Evolutionary conservation across 176 grass and related monocot species (phyloP).

Genomic region (bread wheat (Triticum aestivum)): IWGSC_CS_RefSeq_v2.1 NC_057809.1:609469937-609470436

Average conservation of each 20-base stretch:
- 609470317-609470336: slow-evolving; percentile 50
- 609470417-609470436: no score
- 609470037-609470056: slow-evolving; percentile 92
- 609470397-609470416: no score
- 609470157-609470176: background rate
- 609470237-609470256: slow-evolving; percentile 81
- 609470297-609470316: slow-evolving; percentile 99
- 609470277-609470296: slow-evolving; percentile 95
- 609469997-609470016: slow-evolving; percentile 99
- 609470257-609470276: slow-evolving; percentile 97
- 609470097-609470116: background rate
- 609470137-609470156: slow-evolving; percentile 8
- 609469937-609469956: background rate
- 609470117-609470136: background rate
- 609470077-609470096: slow-evolving; percentile 28
- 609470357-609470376: no score
- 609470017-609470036: slow-evolving; percentile 91
- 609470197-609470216: slow-evolving; percentile 17
- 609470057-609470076: slow-evolving; percentile 96
- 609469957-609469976: background rate
- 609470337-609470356: slow-evolving; percentile 5
- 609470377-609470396: no score
- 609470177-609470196: background rate
- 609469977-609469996: slow-evolving; percentile 11
- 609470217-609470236: background rate